Base-by-base conservation (phyloP, 495 filamentous ascomycete genomes). In the Daldinia loculata region DNA sequence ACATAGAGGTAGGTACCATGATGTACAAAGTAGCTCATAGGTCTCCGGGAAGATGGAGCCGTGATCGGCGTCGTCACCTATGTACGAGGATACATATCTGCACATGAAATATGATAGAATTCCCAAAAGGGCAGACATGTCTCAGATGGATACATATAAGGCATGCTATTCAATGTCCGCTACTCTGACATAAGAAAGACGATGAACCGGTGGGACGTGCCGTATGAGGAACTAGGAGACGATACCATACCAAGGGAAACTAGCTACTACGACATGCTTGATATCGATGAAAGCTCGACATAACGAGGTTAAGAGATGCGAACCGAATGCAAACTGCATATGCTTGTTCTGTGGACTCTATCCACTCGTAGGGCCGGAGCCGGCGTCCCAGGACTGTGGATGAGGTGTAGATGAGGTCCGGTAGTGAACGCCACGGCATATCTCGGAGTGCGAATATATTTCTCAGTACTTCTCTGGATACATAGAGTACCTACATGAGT, bases 181-280 rank as follows among this genome's bases (percentile, higher is more conserved):
- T 68, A 62, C 66, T 73, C 70, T 73, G 70, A 69, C 70, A 66
- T 73, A 69, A 69, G 66, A 63, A 62, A 56, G 6, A 56, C 38
- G 56, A 56, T 41, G 50, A 61, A 61, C 64, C n/a, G 39, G 51
- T 52, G 48, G 26, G 56, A 60, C 45, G 17, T 15, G 3, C 22
- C 6, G 9, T 6, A 59, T 52, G 55, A 60, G 26, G 56, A 43
- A 45, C 26, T 41, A 51, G 14, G 17, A 26, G 26, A 27, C 12
- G 22, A 29, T 26, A 60, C 12, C 19, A 29, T 26, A 60, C 12
- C 19, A 60, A 43, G 9, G 43, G 56, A 66, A 53, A 59, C 52
- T 60, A 60, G 30, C 56, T 52, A 60, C 43, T 6, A 53, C 26
- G 14, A 53, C 5, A 15, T 53, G 50, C 26, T 52, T 29, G 17